Base-by-base conservation (phyloP, 2,329 filamentous ascomycete genomes). In the Colletotrichum magnum region DNA sequence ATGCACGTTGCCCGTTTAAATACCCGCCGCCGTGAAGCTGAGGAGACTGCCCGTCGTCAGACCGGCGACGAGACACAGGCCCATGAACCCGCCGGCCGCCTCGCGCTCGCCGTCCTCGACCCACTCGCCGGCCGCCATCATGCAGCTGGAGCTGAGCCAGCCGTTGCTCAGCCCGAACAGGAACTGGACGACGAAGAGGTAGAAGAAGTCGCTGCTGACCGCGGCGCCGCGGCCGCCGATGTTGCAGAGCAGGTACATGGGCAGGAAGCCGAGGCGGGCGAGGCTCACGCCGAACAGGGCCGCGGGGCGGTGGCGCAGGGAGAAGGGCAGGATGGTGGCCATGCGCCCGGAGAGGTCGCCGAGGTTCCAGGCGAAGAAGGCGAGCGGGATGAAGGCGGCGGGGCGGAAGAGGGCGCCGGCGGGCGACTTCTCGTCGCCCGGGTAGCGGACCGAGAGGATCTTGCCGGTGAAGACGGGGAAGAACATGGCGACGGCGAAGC, bases 1-100 rank as follows among this genome's bases (percentile, higher is more conserved):
- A 6, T 26, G 24, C 4, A 15, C 32, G 21, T 28, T 24, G 16
- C 24, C 21, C 48, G 10, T 36, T 69, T 77, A 86, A 58, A 87
- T 78, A 6, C 83, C 84, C 0, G 91, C 87, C 71, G 89, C 89
- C 10, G 90, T 86, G 80, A 98, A 99, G 79, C 95, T 98, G 78
- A 97, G 79, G 75, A 98, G 80, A 81, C 95, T 98, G n/a, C 96
- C 96, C 26, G 87, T 86, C 2, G 94, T 89, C 80, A 98, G 81
- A 0, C 96, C 96, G 5, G 88, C 89, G 18, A 98, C 93, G n/a
- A 98, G 88, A 79, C 92, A 94, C 72, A 98, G 80, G 4, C 93
- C 92, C 96, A 99, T 98, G 79, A 98, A 98, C 1, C 93, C 94
- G 54, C 95, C 96, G 0, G 94, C 91, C 6, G 94, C 95, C 82